Base-by-base conservation (phyloP, 805 yeast genomes). In the Sugiyamaella valdiviana region DNA sequence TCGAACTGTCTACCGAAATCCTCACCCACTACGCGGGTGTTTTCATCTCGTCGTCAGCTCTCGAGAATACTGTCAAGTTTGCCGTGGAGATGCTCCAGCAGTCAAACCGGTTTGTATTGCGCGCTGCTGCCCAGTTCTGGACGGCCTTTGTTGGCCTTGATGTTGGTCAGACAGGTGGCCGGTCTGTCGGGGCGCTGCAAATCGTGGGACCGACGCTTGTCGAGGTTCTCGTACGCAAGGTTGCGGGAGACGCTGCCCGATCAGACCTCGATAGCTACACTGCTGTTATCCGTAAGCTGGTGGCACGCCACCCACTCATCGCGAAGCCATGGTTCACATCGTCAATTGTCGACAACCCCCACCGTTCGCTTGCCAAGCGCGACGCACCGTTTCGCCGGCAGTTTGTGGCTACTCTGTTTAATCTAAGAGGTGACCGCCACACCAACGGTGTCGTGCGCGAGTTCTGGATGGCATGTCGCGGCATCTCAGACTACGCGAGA, bases 51-150 rank as follows among this genome's bases (percentile, higher is more conserved):
- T 52, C 49, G 16, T 47, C 49, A 12, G 40, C 51, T 6, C 46
- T 64, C 2, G 57, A 54, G 19, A 51, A 43, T 4, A 52, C 69
- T 10, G 37, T 71, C 15, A 59, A 60, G 7, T 65, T 73, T 48
- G 69, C 71, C 1, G 52, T 78, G 10, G 55, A 62, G 4, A 70
- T 74, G 3, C 63, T 81, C 20, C 52, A 56, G 4, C 69, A 77
- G 0, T 66, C 68, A n/a, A 88, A 83, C 58, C 65, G 79, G 26
- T 75, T 79, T 52, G 73, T 81, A 1, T 58, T 83, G 21, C 75
- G 76, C 51, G 68, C 82, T 1, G 65, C 76, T 0, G 70, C 74
- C 44, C 65, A 68, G 42, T 80, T 83, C 54, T 83, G 89, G 88
- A 66, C 66, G 2, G 62, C 63, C 24, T 55, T 80, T 5, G 57